Percentiles rank a stretch among this genome's conserved stretches.
phyloP scores from a whole-genome alignment of 352 stramenopile species.

The Pythium biforme region DNA sequence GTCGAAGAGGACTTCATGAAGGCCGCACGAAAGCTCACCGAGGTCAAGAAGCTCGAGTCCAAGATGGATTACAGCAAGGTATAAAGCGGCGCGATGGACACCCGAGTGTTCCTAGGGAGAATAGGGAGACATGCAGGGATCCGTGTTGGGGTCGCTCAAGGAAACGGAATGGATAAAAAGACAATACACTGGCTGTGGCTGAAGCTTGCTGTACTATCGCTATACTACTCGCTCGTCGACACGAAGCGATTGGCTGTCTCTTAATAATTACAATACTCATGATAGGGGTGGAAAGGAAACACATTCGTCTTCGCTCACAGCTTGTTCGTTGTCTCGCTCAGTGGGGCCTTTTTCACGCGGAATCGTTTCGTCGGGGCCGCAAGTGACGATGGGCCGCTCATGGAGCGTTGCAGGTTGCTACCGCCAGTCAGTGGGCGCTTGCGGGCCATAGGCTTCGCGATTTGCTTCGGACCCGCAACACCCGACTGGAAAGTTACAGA shows the following conservation, averaged over 20 bases:
- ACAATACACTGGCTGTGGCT: neutral
- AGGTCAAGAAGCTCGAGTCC: slow-evolving; percentile 99
- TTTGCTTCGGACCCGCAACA: slow-evolving; percentile 17
- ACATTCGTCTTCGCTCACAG: slow-evolving; percentile 8
- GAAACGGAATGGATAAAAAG: slow-evolving; percentile 2
- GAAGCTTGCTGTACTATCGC: slow-evolving; percentile 14
- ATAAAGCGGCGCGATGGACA: slow-evolving; percentile 52
- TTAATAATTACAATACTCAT: slow-evolving; percentile 30
- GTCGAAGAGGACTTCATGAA: slow-evolving; percentile 99
- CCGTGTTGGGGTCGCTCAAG: neutral
- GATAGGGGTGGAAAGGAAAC: neutral
- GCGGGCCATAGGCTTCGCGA: slow-evolving; percentile 10
- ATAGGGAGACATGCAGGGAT: neutral
- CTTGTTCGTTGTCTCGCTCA: slow-evolving; percentile 29
- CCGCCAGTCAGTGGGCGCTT: slow-evolving; percentile 20
- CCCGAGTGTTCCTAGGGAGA: neutral
- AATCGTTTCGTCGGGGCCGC: slow-evolving; percentile 20
- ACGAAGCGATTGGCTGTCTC: neutral
- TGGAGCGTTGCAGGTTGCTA: slow-evolving; percentile 1
- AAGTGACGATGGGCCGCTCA: slow-evolving; percentile 17
- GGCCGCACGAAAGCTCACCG: slow-evolving; percentile 97
- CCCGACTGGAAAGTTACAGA: neutral
- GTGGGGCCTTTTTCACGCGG: slow-evolving; percentile 21
- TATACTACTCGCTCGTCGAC: slow-evolving; percentile 10
- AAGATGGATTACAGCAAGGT: slow-evolving; percentile 99